Percentiles rank a stretch among this genome's conserved stretches.
Evolutionary conservation across 2,329 filamentous ascomycete species (phyloP).

Genomic region (Aschersonia sp.): DNA sequence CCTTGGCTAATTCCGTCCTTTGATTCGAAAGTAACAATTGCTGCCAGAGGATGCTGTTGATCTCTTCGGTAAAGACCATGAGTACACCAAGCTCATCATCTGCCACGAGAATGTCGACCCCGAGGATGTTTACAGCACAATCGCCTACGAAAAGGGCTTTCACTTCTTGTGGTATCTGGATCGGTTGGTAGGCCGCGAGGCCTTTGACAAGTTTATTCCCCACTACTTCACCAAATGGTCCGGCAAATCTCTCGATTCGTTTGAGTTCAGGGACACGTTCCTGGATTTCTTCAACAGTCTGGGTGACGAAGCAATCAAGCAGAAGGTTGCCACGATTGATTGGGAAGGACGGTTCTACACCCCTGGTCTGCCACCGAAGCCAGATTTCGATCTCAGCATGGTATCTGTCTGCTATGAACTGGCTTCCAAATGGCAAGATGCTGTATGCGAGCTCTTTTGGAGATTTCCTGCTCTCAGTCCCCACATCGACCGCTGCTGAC

Average conservation of each 20-base stretch:
- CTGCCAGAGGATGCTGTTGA: constrained; percentile 56
- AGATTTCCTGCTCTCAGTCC: neutral
- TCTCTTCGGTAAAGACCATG: constrained; percentile 67
- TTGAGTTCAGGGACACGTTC: constrained; percentile 83
- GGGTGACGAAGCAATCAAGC: constrained; percentile 46
- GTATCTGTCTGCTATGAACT: constrained; percentile 76
- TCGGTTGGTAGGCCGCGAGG: constrained; percentile 65
- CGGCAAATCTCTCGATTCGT: constrained; percentile 78
- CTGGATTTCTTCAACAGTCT: constrained; percentile 64
- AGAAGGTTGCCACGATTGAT: constrained; percentile 59
- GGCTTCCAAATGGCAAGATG: constrained; percentile 64
- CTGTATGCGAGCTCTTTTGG: constrained; percentile 19
- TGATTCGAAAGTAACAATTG: neutral
- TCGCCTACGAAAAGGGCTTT: constrained; percentile 96
- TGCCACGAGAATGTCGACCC: constrained; percentile 84
- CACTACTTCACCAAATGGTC: constrained; percentile 84
- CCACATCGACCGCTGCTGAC: constrained; percentile 5
- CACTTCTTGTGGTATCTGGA: constrained; percentile 88
- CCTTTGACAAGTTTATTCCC: constrained; percentile 90
- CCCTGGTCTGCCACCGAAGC: constrained; percentile 82
- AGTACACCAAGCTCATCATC: constrained; percentile 84
- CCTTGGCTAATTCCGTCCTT: neutral
- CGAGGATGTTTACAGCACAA: constrained; percentile 83
- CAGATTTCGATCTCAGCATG: constrained; percentile 75
- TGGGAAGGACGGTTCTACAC: constrained; percentile 84